Conservation (phyloP, 306 rosid genomes). For the Quercus variabilis region DNA sequence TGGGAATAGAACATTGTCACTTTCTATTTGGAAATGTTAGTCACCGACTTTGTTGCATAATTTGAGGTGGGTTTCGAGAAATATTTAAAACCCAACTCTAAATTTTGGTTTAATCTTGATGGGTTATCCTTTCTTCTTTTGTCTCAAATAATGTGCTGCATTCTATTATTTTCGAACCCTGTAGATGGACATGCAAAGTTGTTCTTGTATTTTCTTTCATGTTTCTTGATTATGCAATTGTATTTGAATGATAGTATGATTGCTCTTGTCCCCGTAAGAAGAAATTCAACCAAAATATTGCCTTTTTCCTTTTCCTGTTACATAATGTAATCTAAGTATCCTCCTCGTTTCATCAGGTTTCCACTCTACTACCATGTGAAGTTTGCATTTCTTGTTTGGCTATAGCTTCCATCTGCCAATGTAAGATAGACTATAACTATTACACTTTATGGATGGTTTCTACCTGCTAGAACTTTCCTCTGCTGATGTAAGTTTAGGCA, state of each 20-base stretch:
- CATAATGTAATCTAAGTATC: constrained; percentile 24
- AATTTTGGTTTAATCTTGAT: too few species aligned
- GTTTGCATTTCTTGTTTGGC: constrained; percentile 66
- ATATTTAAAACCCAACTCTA: too few species aligned
- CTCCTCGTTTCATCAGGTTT: constrained; percentile 36
- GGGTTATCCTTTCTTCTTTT: too few species aligned
- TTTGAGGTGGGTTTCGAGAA: not conserved
- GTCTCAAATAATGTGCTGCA: too few species aligned
- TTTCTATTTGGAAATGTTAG: not conserved
- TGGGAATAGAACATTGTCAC: not conserved
- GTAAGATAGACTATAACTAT: constrained; percentile 24
- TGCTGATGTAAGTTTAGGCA: not conserved
- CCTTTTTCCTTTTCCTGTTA: not conserved
- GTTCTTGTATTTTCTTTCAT: too few species aligned
- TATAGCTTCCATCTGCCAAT: constrained; percentile 53
- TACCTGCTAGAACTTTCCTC: not conserved
- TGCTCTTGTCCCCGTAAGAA: too few species aligned
- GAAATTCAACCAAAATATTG: too few species aligned
- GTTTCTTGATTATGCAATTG: too few species aligned
- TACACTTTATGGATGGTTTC: not conserved
- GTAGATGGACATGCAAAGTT: too few species aligned
- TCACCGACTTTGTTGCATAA: not conserved
- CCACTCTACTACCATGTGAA: constrained; percentile 55
- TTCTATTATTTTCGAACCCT: too few species aligned
- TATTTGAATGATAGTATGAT: too few species aligned